Evolutionary conservation across 1,284 basidiomycete genomes (phyloP).

Genomic region (Irpex lacteus): DNA sequence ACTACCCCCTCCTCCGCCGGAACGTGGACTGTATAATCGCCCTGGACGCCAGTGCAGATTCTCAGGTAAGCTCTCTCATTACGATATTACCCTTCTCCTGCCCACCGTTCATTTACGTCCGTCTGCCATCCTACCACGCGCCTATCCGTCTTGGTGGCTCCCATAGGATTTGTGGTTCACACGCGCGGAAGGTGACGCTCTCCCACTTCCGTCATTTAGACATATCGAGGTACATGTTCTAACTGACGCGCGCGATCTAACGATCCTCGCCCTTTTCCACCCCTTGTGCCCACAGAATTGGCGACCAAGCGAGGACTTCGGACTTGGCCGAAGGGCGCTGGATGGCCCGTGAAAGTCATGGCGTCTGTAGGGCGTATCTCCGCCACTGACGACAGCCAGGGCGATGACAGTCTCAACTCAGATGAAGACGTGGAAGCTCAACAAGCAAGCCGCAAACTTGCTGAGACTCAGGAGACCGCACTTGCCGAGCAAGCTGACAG

Average conservation of each 20-base stretch:
- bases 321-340: constrained; percentile 36
- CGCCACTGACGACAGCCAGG: constrained; percentile 8
- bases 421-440: constrained; percentile 9
- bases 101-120: neutral
- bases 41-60: constrained; percentile 39
- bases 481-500: constrained; percentile 24
- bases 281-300: constrained; percentile 25
- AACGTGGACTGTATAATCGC: constrained; percentile 40
- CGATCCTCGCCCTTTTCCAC: neutral
- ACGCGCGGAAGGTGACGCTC: constrained; percentile 31
- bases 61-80: constrained; percentile 26
- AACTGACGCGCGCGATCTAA: neutral
- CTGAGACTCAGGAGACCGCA: constrained; percentile 23
- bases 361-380: constrained; percentile 1
- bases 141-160: neutral
- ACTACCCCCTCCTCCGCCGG: constrained; percentile 36
- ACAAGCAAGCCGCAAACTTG: constrained; percentile 23
- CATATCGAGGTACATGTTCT: neutral
- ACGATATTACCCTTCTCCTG: neutral
- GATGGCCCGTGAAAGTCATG: constrained; percentile 29
- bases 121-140: neutral
- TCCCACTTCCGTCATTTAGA: constrained; percentile 4
- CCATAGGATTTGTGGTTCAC: constrained; percentile 39
- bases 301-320: constrained; percentile 31
- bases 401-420: neutral